These are phyloP conservation scores for Claviceps sp. DNA, from an alignment of 2,329 filamentous ascomycete genomes.

Conservation along the genomic window DNA sequence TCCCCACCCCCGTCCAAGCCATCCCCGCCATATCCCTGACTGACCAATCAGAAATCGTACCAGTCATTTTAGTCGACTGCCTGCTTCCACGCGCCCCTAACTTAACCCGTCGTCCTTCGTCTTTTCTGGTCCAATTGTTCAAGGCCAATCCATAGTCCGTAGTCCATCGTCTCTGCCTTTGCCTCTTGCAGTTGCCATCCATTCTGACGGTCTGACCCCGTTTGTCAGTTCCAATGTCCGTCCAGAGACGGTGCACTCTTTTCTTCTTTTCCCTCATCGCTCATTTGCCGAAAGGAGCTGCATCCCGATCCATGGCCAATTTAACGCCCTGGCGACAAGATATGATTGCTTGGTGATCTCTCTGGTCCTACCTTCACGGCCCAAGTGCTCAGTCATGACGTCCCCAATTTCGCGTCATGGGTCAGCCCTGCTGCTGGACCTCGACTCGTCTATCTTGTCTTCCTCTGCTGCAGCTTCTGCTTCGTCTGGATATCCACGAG, in stretches of 20 bases:
- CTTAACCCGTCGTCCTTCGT: background rate
- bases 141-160: background rate
- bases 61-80: too few species aligned
- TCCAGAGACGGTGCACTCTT: background rate
- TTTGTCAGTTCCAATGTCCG: constrained; percentile 3
- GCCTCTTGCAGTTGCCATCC: background rate
- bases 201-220: constrained; percentile 1
- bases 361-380: constrained; percentile 2
- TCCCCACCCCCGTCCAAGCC: background rate
- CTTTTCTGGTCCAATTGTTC: background rate
- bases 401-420: constrained; percentile 7
- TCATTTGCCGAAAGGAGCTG: constrained; percentile 5
- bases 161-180: background rate
- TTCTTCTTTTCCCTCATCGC: background rate
- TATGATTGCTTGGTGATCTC: constrained; percentile 7
- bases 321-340: constrained; percentile 9
- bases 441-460: constrained; percentile 8
- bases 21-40: too few species aligned
- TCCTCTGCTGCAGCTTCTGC: constrained; percentile 25
- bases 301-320: constrained; percentile 10
- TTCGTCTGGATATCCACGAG: constrained; percentile 20
- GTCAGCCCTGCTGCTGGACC: background rate
- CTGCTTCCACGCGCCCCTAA: background rate
- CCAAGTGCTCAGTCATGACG: constrained; percentile 12
- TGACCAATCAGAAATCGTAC: too few species aligned